Base-by-base conservation (phyloP, 371 early-diverging fungal species). In the Actinomortierella ambigua region DNA sequence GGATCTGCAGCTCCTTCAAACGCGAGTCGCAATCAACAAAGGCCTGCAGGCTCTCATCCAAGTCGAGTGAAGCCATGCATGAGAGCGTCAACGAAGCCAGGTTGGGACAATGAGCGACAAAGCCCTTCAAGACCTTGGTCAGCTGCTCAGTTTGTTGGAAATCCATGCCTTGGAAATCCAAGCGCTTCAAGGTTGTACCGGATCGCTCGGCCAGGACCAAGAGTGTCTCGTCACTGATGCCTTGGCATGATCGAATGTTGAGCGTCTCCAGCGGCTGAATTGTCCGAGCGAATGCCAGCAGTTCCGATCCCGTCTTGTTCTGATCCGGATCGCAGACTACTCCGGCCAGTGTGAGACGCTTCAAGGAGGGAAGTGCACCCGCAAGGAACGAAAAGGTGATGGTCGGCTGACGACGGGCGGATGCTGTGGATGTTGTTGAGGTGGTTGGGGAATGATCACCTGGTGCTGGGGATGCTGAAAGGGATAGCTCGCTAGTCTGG, bases 311-410 rank as follows among this genome's bases (percentile, higher is more conserved):
- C 2, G 75, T 73, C 64, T 63, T 73, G 61, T 73, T 73, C 14
- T 49, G 57, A 6, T 55, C 20, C 1, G 75, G 57, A 46, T 73
- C 63, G 24, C 75, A 73, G 46, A 63, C 24, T 2, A 73, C 39
- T 14, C 75, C 75, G 57, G 66, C 66, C 46, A 73, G 46, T 0
- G 75, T 62, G 40, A 73, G 64, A 0, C 75, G 59, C 41, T 67
- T 73, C 17, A 73, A 42, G 2, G 67, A 67, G 22, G 59, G 61
- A 11, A 73, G 53, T 2, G 59, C 26, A 3, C 75, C 75, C 14
- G 68, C 75, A 14, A 73, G 60, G 57, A 73, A 67, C n/a, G 75
- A 73, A 34, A 73, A 53, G 0, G 75, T 63, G 41, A 73, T 59
- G 22, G 64, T 73, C 2, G 67, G 64, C 51, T 71, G 73, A 5